Evolutionary conservation across 306 rosid species (phyloP).

Genomic region (Citrullus mucosospermus): DNA sequence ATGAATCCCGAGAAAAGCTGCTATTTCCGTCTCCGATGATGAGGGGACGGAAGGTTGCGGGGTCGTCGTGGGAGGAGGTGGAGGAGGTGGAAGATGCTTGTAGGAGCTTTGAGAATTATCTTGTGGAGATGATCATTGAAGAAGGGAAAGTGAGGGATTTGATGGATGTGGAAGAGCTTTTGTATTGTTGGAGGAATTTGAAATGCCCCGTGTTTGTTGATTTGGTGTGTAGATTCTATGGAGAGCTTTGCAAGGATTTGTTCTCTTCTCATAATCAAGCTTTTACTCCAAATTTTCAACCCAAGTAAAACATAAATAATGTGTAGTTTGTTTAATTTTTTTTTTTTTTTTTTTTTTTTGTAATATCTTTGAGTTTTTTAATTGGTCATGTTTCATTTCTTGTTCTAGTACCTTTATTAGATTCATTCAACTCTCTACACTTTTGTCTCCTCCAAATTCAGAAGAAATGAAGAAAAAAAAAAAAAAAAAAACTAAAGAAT

Average conservation of each 20-base stretch:
- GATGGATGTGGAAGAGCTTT: constrained; percentile 80
- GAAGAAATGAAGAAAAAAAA: too few species aligned
- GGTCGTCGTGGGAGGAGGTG: background rate
- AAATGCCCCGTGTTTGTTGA: constrained; percentile 61
- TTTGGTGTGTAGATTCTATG: constrained; percentile 72
- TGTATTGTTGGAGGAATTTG: constrained; percentile 71
- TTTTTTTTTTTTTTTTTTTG: background rate
- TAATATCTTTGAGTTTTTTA: too few species aligned
- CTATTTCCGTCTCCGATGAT: constrained; percentile 32
- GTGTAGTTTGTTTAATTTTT: too few species aligned
- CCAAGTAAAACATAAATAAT: background rate
- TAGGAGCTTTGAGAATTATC: constrained; percentile 76
- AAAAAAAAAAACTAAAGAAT: too few species aligned
- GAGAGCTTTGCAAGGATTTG: constrained; percentile 86
- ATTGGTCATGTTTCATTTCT: too few species aligned
- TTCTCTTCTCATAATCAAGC: constrained; percentile 33
- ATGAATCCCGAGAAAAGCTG: constrained; percentile 4
- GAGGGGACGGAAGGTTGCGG: background rate
- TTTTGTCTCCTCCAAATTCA: too few species aligned
- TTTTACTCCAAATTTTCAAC: constrained; percentile 8
- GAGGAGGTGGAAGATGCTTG: constrained; percentile 70
- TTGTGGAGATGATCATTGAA: constrained; percentile 82
- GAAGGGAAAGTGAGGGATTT: constrained; percentile 67
- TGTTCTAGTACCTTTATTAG: too few species aligned
- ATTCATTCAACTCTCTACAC: too few species aligned